Base-by-base conservation (phyloP, 257 asterid genomes). In the Fraxinus pennsylvanica region DNA sequence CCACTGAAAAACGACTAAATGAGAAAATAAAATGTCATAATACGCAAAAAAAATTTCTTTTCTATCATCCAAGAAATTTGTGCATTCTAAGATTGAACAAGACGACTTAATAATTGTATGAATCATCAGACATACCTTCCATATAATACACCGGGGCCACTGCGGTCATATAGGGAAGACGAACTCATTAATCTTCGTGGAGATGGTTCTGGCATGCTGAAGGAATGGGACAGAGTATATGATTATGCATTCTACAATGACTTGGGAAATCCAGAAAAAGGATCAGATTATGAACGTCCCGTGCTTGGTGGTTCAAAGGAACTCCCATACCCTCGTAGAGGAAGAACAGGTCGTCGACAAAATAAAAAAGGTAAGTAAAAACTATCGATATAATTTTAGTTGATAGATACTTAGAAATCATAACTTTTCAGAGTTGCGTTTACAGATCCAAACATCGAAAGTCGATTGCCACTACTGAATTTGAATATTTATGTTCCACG, bases 401-500 rank as follows among this genome's bases (percentile, higher is more conserved):
- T 19, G 54, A 22, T 30, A 59, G 17, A 12, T 61, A 22, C 15
- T 25, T 6, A 9, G 32, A 61, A 32, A 32, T 32, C 35, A 32
- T 65, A 6, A 19, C 13, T 47, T 57, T n/a, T 76, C 6, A 61
- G 45, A 68, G 72, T 70, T 39, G 5, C 74, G 50, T 25, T 70
- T 33, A 36, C 86, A 85, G 95, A 88, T 85, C 87, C 90, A 5
- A 81, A 84, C 6, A 36, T 76, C 30, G 92, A 90, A 81, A 90
- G 91, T 30, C 79, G 90, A 72, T 73, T 90, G 21, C 90, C 91
- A 17, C 32, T 88, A 52, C 45, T 80, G 79, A 85, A 90, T 81
- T 82, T 90, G 69, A 88, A 81, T 73, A 83, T 89, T n/a, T 92
- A 89, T 21, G 91, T 90, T 1, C 97, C 93, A 6, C 80, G 95